phyloP scores from a whole-genome alignment of 352 stramenopile genomes.

The Phytopythium aichiense region DNA sequence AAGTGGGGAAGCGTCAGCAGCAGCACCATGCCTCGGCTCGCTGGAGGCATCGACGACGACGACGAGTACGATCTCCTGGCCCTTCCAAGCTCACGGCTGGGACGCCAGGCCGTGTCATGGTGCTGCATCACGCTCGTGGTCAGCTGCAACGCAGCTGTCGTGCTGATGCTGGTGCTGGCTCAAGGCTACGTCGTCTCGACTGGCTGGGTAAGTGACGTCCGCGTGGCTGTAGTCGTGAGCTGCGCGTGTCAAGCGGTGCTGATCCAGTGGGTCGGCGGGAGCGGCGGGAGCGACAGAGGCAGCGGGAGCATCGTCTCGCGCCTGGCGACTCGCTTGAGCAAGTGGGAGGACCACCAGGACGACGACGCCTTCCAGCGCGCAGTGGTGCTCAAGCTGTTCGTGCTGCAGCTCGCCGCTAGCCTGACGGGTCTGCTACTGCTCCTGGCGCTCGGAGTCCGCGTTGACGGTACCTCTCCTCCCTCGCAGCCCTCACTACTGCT shows the following conservation, averaged over 20 bases:
- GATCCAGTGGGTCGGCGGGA: constrained; percentile 13
- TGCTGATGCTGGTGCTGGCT: constrained; percentile 24
- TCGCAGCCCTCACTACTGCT: constrained; percentile 6
- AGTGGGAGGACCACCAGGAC: constrained; percentile 29
- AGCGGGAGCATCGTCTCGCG: constrained; percentile 20
- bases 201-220: constrained; percentile 13
- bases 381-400: constrained; percentile 40
- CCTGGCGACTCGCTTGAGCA: constrained; percentile 23
- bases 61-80: constrained; percentile 15
- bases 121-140: constrained; percentile 16
- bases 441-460: constrained; percentile 19
- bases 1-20: constrained; percentile 37
- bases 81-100: constrained; percentile 1
- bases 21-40: constrained; percentile 25
- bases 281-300: background rate
- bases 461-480: background rate
- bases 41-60: constrained; percentile 14
- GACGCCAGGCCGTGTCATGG: constrained; percentile 13
- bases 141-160: constrained; percentile 16
- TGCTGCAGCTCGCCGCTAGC: constrained; percentile 32
- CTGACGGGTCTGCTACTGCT: constrained; percentile 30
- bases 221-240: constrained; percentile 24
- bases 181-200: constrained; percentile 20
- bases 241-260: constrained; percentile 19
- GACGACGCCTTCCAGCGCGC: constrained; percentile 20